Base-by-base conservation (phyloP, 495 filamentous ascomycete genomes). In the Aspergillus affinis region DNA sequence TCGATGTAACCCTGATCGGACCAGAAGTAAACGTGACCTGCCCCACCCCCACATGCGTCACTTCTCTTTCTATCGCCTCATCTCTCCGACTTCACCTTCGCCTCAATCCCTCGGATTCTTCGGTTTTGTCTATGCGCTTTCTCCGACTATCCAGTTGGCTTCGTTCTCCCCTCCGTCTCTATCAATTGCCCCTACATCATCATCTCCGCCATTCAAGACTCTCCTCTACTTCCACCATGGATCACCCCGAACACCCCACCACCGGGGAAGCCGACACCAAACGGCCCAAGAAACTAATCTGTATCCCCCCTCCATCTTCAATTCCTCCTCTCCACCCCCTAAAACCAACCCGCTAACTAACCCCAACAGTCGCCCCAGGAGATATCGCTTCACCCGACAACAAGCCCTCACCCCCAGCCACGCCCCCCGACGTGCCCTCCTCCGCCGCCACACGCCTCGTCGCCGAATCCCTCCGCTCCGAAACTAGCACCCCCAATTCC, bases 241-340 rank as follows among this genome's bases (percentile, higher is more conserved):
- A 52, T 29, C 41, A 48, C 13, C 19, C 44, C 32, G 41, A 21
- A 5, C 49, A 48, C 17, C 52, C 32, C 41, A 27, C 32, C 41
- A 27, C 48, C 26, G 49, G 53, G 45, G 61, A 26, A 23, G 48
- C 13, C 51, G 36, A 59, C 18, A 47, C 49, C 15, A 61, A 56
- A 45, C 76, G 71, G 44, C 78, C 78, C 20, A 78, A 78, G 67
- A 78, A 78, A 65, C 68, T 80, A 1, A 78, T 80, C 51, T 80
- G 78, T 80, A 71, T 21, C 72, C 58, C 48, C 48, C 36, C 29
- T 23, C 23, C 4, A 26, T 26, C 23, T 26, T 26, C 23, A 26
- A 26, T 26, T 26, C 23, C 23, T 48, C 48, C 41, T 44, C 54
- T 4, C 18, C 48, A 21, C 44, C 6, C 54, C 17, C 0, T 27